Percentiles rank a stretch among this genome's conserved stretches.
phyloP scores from a whole-genome alignment of 1,284 basidiomycete species.

The Heimioporus retisporus region DNA sequence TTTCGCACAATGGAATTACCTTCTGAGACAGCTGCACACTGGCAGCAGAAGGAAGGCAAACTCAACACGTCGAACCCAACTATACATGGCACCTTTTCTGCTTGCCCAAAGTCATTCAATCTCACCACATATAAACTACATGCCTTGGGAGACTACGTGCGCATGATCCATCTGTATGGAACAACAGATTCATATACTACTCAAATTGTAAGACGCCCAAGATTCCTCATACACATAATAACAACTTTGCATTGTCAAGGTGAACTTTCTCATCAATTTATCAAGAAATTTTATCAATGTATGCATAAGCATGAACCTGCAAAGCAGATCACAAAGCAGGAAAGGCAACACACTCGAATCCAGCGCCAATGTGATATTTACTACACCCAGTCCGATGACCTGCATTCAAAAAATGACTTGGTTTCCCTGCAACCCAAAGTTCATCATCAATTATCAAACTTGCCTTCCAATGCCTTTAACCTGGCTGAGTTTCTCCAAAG shows the following conservation, averaged over 20 bases:
- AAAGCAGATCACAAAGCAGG: conserved; percentile 21
- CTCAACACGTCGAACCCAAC: not conserved
- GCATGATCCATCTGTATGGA: not conserved
- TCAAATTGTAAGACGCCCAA: not conserved
- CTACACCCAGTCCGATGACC: not conserved
- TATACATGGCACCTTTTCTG: not conserved
- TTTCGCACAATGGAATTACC: conserved; percentile 20
- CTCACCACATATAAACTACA: conserved; percentile 6
- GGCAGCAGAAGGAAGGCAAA: not conserved
- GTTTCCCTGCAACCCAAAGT: not conserved
- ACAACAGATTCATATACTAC: too few relatives aligned
- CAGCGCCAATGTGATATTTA: not conserved
- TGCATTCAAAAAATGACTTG: not conserved
- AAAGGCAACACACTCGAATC: conserved; percentile 9
- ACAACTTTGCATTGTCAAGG: conserved; percentile 12
- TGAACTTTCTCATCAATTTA: conserved; percentile 16
- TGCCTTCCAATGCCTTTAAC: not conserved
- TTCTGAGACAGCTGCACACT: conserved; percentile 4
- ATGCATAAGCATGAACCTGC: conserved; percentile 19
- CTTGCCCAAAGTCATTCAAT: conserved; percentile 29
- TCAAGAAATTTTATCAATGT: conserved; percentile 25
- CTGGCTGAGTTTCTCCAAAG: not conserved
- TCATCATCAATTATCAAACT: not conserved
- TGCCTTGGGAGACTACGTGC: conserved; percentile 7
- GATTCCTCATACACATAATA: not conserved